Base-by-base conservation (phyloP, 2,329 filamentous ascomycete species). In the Alternaria sp. region DNA sequence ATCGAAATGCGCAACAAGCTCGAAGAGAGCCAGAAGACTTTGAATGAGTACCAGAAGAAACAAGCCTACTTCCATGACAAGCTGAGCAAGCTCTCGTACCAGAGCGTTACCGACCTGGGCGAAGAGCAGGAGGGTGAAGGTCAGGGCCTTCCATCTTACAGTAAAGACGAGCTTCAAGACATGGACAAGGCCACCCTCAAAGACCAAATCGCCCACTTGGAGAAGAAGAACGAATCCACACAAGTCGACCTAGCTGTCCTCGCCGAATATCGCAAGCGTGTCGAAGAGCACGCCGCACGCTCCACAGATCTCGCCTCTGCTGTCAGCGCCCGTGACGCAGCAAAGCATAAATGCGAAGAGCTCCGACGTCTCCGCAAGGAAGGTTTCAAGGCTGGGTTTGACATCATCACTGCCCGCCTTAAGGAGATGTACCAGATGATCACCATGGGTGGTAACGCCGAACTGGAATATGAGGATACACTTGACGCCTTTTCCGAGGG, bases 341-440 rank as follows among this genome's bases (percentile, higher is more conserved):
- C 93, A 67, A 99, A 98, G 86, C 92, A 92, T 76, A 91, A 93
- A 8, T 93, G 94, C 70, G 94, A 98, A 73, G 93, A 97, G 67
- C 88, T 99, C 53, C 91, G 95, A 12, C 91, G 93, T 14, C 84
- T 97, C 51, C 92, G 95, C 30, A 85, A 98, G 7, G 94, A 97
- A 71, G 94, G 95, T 36, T 99, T 99, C 86, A 98, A 98, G 94
- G 93, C 96, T 76, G 95, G 96, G 39, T 98, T 99, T 82, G 91
- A 90, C 73, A 91, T 88, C 64, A 99, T 99, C 79, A 98, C 94
- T 1, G 85, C 97, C 24, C 91, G 94, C 1, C 85, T 99, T 46
- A 99, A 99, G 83, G 95, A 99, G 76, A 99, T 99, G 95, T 99
- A 99, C 81, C 95, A 99, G 78, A 97, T 99, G 94, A 99, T 99